Base-by-base conservation (phyloP, 345 rosid species). In the Syzygium grande region DNA sequence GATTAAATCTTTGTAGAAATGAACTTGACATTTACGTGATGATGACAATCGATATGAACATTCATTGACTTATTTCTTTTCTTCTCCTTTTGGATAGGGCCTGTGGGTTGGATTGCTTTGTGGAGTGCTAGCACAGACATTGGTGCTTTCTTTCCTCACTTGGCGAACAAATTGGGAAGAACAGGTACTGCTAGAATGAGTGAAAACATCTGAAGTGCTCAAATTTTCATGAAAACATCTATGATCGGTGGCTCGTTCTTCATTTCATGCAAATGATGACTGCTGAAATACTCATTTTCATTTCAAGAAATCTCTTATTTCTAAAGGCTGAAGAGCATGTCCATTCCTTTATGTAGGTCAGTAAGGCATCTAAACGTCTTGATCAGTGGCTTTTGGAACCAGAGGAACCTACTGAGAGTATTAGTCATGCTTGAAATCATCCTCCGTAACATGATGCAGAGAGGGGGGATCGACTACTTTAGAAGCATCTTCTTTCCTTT, bases 31-130 rank as follows among this genome's bases (percentile, higher is more conserved):
- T 22, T 3, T 58, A 41, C 25, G 25, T 85, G 41, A 53, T 22
- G 49, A 29, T 29, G 86, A 53, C 23, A 13, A 56, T 34, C 2
- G 58, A 30, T n/a, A n/a, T 27, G 85, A 34, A 84, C 43, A 52
- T 21, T 38, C 63, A 27, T 85, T 1, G 2, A 25, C 16, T 85
- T 54, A 29, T 19, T 84, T 53, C 17, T 22, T 55, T 86, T 30
- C 6, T 49, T 51, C 34, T 86, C 56, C 77, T 43, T 77, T 80
- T 73, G 80, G 30, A 49, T 51, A 94, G 95, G 96, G 95, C 78
- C 88, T 94, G 4, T 94, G 96, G 96, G 89, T 91, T 46, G 96
- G 96, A 84, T 91, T 94, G 94, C 51, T 92, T 16, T 52, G 92
- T 30, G 96, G 96, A 52, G 86, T 91, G 51, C 85, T 86, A 29